Conservation (phyloP, 192 early-diverging fungal genomes). For the Coemansia erecta region DNA sequence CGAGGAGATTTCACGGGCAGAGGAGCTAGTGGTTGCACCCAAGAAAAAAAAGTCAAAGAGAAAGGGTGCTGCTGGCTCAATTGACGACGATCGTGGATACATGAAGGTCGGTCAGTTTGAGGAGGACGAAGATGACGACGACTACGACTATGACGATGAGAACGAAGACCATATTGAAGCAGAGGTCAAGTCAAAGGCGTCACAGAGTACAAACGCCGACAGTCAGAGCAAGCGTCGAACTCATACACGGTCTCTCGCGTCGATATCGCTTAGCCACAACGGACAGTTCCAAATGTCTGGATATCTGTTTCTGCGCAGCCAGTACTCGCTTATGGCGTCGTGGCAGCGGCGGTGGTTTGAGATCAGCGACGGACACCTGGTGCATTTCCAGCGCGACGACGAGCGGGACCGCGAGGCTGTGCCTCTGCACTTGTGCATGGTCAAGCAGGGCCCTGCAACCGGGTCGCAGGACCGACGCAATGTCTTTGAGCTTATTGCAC, state of each 20-base stretch:
- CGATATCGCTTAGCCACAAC: conserved; percentile 43
- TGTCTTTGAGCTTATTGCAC: conserved; percentile 81
- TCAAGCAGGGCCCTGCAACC: conserved; percentile 50
- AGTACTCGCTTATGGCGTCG: conserved; percentile 68
- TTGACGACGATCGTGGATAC: conserved; percentile 23
- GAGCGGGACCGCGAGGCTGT: conserved; percentile 59
- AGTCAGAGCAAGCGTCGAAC: background rate
- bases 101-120: conserved; percentile 48
- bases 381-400: conserved; percentile 57
- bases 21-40: conserved; percentile 17
- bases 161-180: background rate
- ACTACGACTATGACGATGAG: conserved; percentile 30
- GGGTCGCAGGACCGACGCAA: conserved; percentile 67
- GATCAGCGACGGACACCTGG: conserved; percentile 61
- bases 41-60: background rate
- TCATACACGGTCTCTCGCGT: conserved; percentile 33
- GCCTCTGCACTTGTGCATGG: conserved; percentile 73
- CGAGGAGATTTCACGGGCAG: conserved; percentile 15
- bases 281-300: conserved; percentile 62
- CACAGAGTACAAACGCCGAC: conserved; percentile 1
- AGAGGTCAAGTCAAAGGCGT: background rate
- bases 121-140: conserved; percentile 30
- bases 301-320: conserved; percentile 77
- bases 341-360: conserved; percentile 81
- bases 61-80: conserved; percentile 1